Evolutionary conservation across 495 filamentous ascomycete genomes (phyloP), one percentile per base, ranked within the genome.

Genomic region (Sporormia fimetaria): DNA sequence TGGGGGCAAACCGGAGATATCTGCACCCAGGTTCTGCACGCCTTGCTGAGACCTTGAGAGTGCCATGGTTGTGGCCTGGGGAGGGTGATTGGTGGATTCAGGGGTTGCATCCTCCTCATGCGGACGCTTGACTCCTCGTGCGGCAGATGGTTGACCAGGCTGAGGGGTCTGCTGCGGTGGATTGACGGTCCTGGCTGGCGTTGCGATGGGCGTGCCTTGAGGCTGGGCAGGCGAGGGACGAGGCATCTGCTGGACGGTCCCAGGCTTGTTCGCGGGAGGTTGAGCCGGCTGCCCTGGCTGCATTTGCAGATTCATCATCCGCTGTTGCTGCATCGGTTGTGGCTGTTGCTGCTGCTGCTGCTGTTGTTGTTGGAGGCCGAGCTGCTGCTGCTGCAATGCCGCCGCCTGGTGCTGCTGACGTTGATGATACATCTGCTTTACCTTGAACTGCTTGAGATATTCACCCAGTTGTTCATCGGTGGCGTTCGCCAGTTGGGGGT

Each of bases 101-200:
- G 50, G 42, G 0, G 72, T 64, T 11, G 66, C 57, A 6, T 68
- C 54, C 53, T 87, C 81, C 41, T 86, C 82, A 27, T 67, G 68
- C 6, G 71, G 54, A 37, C 78, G 71, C 59, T 83, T 83, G 24
- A 63, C 52, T 21, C 50, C 59, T 50, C 57, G 70, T 45, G 44
- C 37, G 21, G 18, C 18, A 34, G 20, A 11, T 38, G 47, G 27
- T 38, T 40, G 55, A 18, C 44, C 25, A 34, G 53, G 8, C 41
- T 36, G 16, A 28, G 40, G 21, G 12, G 48, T 35, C 33, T 55
- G 48, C 9, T 48, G 54, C 53, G 9, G 51, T 30, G 44, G 60
- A 59, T 24, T 12, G 5, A 32, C 32, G 20, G 17, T 47, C 7
- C n/a, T 16, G 11, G 21, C 21, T 18, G 40, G 40, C 26, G 39